Evolutionary conservation across 306 rosid species (phyloP).

Genomic region (Prosopis cineraria): DNA sequence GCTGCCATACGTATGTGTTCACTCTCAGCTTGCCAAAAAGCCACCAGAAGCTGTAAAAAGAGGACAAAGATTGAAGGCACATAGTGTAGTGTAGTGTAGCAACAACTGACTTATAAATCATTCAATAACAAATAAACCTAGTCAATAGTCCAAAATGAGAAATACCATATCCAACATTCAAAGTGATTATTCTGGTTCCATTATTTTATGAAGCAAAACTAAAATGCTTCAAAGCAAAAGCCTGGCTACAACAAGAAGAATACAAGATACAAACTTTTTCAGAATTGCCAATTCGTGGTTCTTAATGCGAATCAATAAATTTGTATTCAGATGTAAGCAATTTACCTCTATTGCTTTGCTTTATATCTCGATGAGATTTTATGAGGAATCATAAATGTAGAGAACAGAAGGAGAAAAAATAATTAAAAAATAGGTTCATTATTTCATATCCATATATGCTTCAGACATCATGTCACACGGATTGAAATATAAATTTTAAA

Average conservation of each 20-base stretch:
- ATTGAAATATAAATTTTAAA: background rate
- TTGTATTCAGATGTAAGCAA: background rate
- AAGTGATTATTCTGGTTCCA: conserved; percentile 24
- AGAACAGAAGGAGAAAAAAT: background rate
- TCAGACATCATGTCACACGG: background rate
- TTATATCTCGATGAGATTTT: background rate
- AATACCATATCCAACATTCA: conserved; percentile 14
- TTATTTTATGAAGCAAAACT: conserved; percentile 22
- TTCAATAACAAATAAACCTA: conserved; percentile 20
- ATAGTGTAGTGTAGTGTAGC: background rate
- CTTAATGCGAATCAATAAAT: background rate
- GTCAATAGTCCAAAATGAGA: conserved; percentile 19
- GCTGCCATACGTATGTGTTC: conserved; percentile 98
- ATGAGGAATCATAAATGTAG: background rate
- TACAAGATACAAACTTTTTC: background rate
- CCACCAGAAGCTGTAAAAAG: conserved; percentile 83
- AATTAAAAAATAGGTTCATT: background rate
- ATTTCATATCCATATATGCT: background rate
- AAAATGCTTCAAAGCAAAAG: conserved; percentile 13
- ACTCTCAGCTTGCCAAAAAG: conserved; percentile 98
- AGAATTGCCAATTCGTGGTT: background rate
- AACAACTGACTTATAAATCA: conserved; percentile 21
- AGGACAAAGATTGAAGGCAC: conserved; percentile 26
- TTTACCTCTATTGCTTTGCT: background rate
- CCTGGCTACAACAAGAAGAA: conserved; percentile 29